Percentiles rank a stretch among this genome's conserved stretches.
phyloP scores from a whole-genome alignment of 2,329 filamentous ascomycete genomes.

The Furcasterigmium sp. region DNA sequence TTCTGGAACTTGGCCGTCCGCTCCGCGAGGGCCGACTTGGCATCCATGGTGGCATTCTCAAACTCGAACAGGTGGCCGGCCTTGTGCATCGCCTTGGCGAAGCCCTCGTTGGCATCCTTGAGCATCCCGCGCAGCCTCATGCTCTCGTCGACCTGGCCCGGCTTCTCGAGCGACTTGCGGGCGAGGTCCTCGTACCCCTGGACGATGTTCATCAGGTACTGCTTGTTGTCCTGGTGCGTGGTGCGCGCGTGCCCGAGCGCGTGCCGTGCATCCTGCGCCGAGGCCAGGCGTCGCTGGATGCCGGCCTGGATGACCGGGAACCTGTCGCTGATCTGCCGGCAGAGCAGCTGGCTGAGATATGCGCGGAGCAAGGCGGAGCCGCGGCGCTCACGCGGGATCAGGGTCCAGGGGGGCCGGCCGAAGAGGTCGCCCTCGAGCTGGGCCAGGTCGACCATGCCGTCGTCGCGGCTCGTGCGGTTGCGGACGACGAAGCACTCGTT shows the following conservation, averaged over 20 bases:
- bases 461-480: conserved; percentile 20
- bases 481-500: conserved; percentile 30
- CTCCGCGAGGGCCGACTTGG: conserved; percentile 3
- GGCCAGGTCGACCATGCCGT: conserved; percentile 17
- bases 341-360: conserved; percentile 22
- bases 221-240: conserved; percentile 13
- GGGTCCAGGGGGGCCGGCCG: conserved; percentile 19
- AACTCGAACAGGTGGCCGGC: conserved; percentile 21
- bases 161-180: conserved; percentile 14
- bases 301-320: conserved; percentile 22
- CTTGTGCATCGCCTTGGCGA: conserved; percentile 19
- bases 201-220: conserved; percentile 19
- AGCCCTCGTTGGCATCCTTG: conserved; percentile 13
- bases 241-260: conserved; percentile 20
- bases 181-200: conserved; percentile 16
- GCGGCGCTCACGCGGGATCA: conserved; percentile 15
- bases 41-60: conserved; percentile 15
- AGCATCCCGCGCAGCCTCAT: conserved; percentile 20
- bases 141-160: conserved; percentile 14
- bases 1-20: background rate
- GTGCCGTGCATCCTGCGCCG: conserved; percentile 6
- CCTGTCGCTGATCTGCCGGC: conserved; percentile 25
- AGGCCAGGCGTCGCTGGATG: conserved; percentile 14
- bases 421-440: conserved; percentile 22
- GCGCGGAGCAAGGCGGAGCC: conserved; percentile 22